Conservation (phyloP, 2,329 filamentous ascomycete species). For the Xylariaceae sp. region DNA sequence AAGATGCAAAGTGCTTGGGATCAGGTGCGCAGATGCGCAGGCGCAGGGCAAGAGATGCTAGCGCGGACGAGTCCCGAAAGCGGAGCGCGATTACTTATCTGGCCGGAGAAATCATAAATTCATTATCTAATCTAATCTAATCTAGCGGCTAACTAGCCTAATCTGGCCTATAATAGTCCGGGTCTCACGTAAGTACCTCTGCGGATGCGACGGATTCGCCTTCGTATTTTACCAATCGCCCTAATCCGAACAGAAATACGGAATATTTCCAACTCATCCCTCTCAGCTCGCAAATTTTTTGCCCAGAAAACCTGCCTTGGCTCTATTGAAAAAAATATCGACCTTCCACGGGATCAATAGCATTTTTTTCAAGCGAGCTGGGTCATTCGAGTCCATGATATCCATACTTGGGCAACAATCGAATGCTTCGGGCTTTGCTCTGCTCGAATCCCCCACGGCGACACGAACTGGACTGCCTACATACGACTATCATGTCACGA, state of each 20-base stretch:
- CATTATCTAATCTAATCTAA: constrained; percentile 1
- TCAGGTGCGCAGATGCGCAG: background rate
- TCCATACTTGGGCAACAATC: background rate
- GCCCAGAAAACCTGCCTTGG: too few relatives aligned
- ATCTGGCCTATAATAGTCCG: background rate
- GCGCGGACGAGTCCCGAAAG: constrained; percentile 13
- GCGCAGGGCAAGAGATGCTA: background rate
- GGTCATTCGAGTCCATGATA: too few relatives aligned
- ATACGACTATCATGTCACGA: background rate
- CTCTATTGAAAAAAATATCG: too few relatives aligned
- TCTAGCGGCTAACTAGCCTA: background rate
- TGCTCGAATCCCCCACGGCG: background rate
- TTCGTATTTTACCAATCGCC: background rate
- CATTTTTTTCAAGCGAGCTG: too few relatives aligned
- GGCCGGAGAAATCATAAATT: constrained; percentile 1
- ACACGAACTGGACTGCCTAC: background rate
- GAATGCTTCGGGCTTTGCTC: background rate
- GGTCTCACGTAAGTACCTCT: too few relatives aligned
- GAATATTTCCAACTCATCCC: background rate
- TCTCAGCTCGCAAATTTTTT: too few relatives aligned
- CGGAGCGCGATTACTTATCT: constrained; percentile 9
- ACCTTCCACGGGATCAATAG: too few relatives aligned
- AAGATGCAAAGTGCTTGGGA: too few relatives aligned
- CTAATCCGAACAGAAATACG: background rate
- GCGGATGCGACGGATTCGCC: too few relatives aligned